Evolutionary conservation across 2,329 filamentous ascomycete species (phyloP).

Genomic region (Mycosphaerella sp.): DNA sequence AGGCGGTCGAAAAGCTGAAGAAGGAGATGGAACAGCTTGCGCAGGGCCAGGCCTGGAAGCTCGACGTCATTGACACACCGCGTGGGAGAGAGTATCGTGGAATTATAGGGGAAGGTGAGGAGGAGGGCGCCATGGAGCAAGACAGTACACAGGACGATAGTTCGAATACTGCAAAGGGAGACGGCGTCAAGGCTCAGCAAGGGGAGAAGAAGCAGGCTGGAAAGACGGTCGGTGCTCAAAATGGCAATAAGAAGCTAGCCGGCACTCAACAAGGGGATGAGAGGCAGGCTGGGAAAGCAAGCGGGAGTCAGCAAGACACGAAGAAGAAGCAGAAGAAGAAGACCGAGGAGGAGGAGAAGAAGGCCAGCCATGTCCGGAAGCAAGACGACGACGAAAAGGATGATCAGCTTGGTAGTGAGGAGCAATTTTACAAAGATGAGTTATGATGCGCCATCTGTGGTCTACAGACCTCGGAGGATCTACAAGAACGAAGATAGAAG

Average conservation of each 20-base stretch:
- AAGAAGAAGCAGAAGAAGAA: neutral
- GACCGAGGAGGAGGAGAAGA: slow-evolving; percentile 7
- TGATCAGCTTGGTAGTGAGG: slow-evolving; percentile 19
- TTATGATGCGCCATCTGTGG: neutral
- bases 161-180: no score
- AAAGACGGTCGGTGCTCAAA: neutral
- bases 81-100: slow-evolving; percentile 62
- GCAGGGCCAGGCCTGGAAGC: slow-evolving; percentile 66
- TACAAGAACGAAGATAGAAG: no score
- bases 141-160: slow-evolving; percentile 7
- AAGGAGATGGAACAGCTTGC: slow-evolving; percentile 63
- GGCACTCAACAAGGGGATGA: slow-evolving; percentile 6
- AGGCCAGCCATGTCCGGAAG: slow-evolving; percentile 11
- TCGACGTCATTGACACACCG: slow-evolving; percentile 69
- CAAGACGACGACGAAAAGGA: slow-evolving; percentile 4
- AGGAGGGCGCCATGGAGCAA: slow-evolving; percentile 34
- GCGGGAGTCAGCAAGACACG: neutral
- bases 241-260: slow-evolving; percentile 14
- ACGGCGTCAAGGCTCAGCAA: slow-evolving; percentile 37
- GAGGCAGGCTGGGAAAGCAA: slow-evolving; percentile 8
- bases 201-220: slow-evolving; percentile 13
- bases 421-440: slow-evolving; percentile 27
- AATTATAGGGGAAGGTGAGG: slow-evolving; percentile 55
- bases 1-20: slow-evolving; percentile 62
- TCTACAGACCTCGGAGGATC: neutral